Evolutionary conservation across 179 eudicot genomes (phyloP), one percentile per base, ranked within the genome.

Genomic region (Drosera spatulata): DNA sequence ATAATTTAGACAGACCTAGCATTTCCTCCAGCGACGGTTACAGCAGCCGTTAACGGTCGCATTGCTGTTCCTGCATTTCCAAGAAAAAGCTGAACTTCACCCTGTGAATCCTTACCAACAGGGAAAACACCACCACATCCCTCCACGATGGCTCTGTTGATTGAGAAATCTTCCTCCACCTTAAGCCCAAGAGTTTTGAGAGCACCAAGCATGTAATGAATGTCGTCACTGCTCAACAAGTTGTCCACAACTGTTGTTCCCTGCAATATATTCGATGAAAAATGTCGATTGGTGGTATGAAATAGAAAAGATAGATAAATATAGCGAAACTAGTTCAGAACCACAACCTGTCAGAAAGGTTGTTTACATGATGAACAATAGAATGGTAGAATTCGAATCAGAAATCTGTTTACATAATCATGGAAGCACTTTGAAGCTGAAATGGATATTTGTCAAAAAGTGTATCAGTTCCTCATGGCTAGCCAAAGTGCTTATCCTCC

Each of bases 41-140:
- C 99, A 10, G 99, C 97, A 69, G 99, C 99, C 49, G 99, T 86
- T 73, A 93, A 76, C 33, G 99, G 99, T 13, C 99, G 87, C 99
- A 93, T 93, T 11, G 99, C 99, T 53, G 99, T 93, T 73, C 99
- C 99, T 8, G 99, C 99, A 80, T 93, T 93, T 65, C 99, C 99
- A 62, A 90, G 82, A 79, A 89, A 93, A 61, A 93, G 94, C 64
- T 85, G 79, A 73, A 93, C 68, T 66, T 93, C 96, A 33, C 66
- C 78, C 44, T 45, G 76, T 58, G 84, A 60, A 59, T 77, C 91
- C 72, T 76, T 85, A 41, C 91, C 95, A 11, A 71, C 94, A 50
- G 99, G 99, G 74, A 93, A 93, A 37, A 72, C 58, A 63, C 99
- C 99, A 62, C 94, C 82, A 63, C 83, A 86, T 73, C 99, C 99